Evolutionary conservation across 1,139 yeast species (phyloP).

Genomic region (Sugiyamaella paludigena): DNA sequence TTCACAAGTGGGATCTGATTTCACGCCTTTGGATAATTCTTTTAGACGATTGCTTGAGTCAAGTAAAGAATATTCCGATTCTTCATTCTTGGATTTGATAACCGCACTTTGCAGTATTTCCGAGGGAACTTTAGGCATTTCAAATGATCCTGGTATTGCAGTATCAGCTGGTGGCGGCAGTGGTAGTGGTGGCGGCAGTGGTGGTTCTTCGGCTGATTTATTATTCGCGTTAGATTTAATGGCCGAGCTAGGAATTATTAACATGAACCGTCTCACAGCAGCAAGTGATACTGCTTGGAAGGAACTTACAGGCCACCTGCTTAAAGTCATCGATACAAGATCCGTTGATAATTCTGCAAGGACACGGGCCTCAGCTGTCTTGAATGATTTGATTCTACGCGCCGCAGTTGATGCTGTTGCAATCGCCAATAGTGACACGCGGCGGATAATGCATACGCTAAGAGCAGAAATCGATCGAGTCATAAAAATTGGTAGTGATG

Average conservation of each 20-base stretch:
- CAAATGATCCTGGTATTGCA: slow-evolving; percentile 10
- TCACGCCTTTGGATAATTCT: slow-evolving; percentile 53
- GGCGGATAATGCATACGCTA: slow-evolving; percentile 18
- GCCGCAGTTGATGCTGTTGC: slow-evolving; percentile 30
- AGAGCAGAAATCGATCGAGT: slow-evolving; percentile 41
- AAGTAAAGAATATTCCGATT: slow-evolving; percentile 51
- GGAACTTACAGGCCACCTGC: slow-evolving; percentile 46
- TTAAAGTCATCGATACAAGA: slow-evolving; percentile 45
- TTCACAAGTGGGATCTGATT: slow-evolving; percentile 42
- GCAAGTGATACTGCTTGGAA: slow-evolving; percentile 44
- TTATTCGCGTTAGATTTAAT: slow-evolving; percentile 29
- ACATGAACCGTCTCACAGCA: slow-evolving; percentile 50
- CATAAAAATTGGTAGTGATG: background rate
- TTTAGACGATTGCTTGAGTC: slow-evolving; percentile 61
- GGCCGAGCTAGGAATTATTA: slow-evolving; percentile 49
- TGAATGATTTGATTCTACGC: slow-evolving; percentile 48
- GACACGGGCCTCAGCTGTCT: slow-evolving; percentile 47
- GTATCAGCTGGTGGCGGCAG: background rate
- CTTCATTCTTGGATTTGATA: slow-evolving; percentile 50
- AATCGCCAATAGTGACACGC: slow-evolving; percentile 5
- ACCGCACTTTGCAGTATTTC: slow-evolving; percentile 41
- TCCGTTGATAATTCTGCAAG: slow-evolving; percentile 45
- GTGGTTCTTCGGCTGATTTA: background rate
- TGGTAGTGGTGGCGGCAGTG: background rate
- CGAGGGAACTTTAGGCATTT: slow-evolving; percentile 3